These are phyloP conservation scores for Akebia trifoliata DNA, from an alignment of 164 flowering plant species.

Conservation along the genomic window DNA sequence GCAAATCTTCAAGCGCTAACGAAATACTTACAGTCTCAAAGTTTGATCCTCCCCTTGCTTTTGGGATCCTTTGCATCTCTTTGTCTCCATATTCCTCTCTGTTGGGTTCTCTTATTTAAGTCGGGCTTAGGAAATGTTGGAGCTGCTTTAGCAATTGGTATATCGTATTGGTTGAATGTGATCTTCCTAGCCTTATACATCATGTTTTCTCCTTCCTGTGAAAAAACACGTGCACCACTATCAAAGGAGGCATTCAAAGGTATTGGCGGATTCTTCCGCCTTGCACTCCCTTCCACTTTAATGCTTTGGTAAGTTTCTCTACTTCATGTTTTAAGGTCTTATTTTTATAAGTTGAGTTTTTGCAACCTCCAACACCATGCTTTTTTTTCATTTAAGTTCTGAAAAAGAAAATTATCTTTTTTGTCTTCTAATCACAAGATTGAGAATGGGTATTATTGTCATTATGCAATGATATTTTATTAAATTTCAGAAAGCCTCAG, in stretches of 20 bases:
- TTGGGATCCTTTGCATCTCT: constrained; percentile 30
- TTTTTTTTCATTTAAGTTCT: no score
- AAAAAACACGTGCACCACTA: constrained; percentile 48
- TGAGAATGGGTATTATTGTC: no score
- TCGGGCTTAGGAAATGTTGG: constrained; percentile 36
- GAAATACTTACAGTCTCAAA: constrained; percentile 44
- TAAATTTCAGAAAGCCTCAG: no score
- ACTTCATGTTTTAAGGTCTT: no score
- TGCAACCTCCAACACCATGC: no score
- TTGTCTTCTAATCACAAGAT: no score
- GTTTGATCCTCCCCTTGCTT: constrained; percentile 44
- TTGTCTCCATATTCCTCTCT: constrained; percentile 38
- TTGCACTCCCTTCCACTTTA: constrained; percentile 77
- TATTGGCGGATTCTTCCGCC: constrained; percentile 49
- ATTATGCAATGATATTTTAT: no score
- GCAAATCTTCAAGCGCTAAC: constrained; percentile 44
- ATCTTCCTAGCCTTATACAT: constrained; percentile 32
- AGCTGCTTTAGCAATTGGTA: constrained; percentile 38
- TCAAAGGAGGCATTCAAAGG: constrained; percentile 58
- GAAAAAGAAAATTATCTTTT: no score
- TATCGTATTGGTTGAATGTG: constrained; percentile 48
- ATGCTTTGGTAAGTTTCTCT: constrained; percentile 63
- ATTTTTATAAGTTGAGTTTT: no score
- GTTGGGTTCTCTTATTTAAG: constrained; percentile 49
- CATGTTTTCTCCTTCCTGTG: constrained; percentile 43